Conservation (phyloP, 352 stramenopile genomes). For the Globisporangium nagaii region DNA sequence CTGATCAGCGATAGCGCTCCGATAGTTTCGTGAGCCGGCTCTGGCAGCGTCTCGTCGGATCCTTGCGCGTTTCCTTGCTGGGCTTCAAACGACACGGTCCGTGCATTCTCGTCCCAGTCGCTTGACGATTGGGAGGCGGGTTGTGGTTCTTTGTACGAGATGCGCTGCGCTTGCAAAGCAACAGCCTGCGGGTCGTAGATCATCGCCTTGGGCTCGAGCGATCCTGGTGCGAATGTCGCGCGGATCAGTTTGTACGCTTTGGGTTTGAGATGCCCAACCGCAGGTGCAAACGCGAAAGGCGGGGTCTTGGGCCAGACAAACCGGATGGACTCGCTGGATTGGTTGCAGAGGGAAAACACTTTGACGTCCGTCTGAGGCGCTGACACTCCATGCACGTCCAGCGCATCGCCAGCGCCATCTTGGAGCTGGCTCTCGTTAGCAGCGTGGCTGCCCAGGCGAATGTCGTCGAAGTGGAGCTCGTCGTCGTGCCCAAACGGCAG, state of each 20-base stretch:
- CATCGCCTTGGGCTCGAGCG: conserved; percentile 16
- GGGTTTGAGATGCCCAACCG: conserved; percentile 62
- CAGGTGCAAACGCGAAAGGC: conserved; percentile 70
- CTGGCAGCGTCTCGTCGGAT: conserved; percentile 21
- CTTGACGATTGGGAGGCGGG: conserved; percentile 11
- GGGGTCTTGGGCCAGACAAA: conserved; percentile 64
- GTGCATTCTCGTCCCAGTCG: conserved; percentile 79
- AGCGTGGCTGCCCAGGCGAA: conserved; percentile 36
- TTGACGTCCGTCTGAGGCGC: conserved; percentile 30
- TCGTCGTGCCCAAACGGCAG: conserved; percentile 70
- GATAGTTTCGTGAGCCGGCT: conserved; percentile 45
- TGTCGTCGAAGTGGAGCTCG: conserved; percentile 84
- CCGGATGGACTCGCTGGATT: conserved; percentile 44
- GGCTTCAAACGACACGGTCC: conserved; percentile 48
- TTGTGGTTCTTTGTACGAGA: conserved; percentile 33
- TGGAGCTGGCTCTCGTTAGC: background rate
- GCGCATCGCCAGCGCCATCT: background rate
- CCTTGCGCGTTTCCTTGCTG: conserved; percentile 3
- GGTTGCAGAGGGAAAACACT: conserved; percentile 77
- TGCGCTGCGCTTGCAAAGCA: conserved; percentile 40
- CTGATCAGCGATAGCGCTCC: conserved; percentile 27
- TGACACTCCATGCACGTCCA: background rate
- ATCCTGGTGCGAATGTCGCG: conserved; percentile 54
- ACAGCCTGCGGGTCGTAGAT: conserved; percentile 36
- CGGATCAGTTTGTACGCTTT: conserved; percentile 63